phyloP scores from a whole-genome alignment of 1,284 basidiomycete species.

The Porodaedalea pini region DNA sequence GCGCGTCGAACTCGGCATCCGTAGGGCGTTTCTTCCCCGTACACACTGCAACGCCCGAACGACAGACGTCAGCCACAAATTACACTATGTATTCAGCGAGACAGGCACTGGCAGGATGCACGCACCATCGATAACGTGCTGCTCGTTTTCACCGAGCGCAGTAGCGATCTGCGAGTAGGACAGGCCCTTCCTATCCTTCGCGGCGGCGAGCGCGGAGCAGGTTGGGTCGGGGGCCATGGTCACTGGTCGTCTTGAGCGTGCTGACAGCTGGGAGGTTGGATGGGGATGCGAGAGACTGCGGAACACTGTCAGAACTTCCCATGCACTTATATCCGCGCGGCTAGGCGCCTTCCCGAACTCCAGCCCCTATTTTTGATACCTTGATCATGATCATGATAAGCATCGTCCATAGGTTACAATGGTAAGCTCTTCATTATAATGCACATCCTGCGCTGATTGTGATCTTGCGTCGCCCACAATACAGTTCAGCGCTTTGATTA shows the following conservation, averaged over 20 bases:
- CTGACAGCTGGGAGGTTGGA: background rate
- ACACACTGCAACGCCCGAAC: constrained; percentile 43
- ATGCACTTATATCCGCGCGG: background rate
- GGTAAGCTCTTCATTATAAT: background rate
- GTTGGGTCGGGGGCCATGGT: constrained; percentile 43
- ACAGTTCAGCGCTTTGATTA: no score
- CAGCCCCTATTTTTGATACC: no score
- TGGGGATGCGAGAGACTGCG: background rate
- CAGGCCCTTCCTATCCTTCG: constrained; percentile 46
- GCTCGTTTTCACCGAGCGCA: constrained; percentile 38
- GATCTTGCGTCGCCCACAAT: no score
- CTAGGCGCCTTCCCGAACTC: background rate
- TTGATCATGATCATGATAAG: background rate
- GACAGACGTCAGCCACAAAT: background rate
- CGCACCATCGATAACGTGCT: constrained; percentile 53
- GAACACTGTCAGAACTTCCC: no score
- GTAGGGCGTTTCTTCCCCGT: constrained; percentile 45
- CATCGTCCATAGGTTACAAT: background rate
- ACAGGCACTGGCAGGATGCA: background rate
- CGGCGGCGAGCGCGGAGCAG: constrained; percentile 55
- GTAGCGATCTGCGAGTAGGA: constrained; percentile 46
- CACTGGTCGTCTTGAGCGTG: background rate
- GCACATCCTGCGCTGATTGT: background rate
- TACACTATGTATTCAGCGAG: background rate
- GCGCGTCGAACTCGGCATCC: constrained; percentile 46